Evolutionary conservation across 805 yeast species (phyloP), one percentile per base, ranked within the genome.

Genomic region (Kurtzmaniella fragi): DNA sequence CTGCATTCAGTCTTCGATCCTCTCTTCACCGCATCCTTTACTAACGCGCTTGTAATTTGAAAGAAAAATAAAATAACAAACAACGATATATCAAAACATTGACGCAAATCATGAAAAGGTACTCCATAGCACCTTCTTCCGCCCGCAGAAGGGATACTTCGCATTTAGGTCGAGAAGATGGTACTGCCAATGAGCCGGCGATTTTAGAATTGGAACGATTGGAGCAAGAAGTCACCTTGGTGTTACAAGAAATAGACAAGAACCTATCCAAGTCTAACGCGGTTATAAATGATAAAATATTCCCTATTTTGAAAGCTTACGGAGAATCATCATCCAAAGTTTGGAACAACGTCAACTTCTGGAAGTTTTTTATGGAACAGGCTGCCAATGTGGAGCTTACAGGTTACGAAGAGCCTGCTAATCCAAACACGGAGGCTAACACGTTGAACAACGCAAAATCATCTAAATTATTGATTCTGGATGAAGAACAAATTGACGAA

Each of bases 331-430:
- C 87, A 11, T 73, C 69, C 31, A 67, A 74, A 26, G 77, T 85
- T 3, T 80, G 88, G 82, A 62, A 70, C 25, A 81, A 81, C 40
- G 80, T 78, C 5, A 73, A 75, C 40, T 85, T 86, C 59, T 81
- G 95, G 82, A 85, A 85, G 53, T 73, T 74, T 26, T 82, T 88
- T 59, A 76, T 87, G 49, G 95, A 88, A 53, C 75, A 79, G 34
- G 75, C 86, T 23, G 89, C 88, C 2, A 75, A 78, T 50, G 84
- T 82, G 17, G 77, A 79, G 44, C 58, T 83, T 28, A 58, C 73
- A 27, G 73, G 78, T 23, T 72, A 71, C 44, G 80, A 75, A 46
- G 80, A 68, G 20, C 60, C 64, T 23, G 48, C 49, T 12, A 46
- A 47, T 31, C 37, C 45, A 16, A 49, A 37, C 26, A 49, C 55